Conservation (phyloP, 2,329 filamentous ascomycete genomes). For the Phoma herbarum region DNA sequence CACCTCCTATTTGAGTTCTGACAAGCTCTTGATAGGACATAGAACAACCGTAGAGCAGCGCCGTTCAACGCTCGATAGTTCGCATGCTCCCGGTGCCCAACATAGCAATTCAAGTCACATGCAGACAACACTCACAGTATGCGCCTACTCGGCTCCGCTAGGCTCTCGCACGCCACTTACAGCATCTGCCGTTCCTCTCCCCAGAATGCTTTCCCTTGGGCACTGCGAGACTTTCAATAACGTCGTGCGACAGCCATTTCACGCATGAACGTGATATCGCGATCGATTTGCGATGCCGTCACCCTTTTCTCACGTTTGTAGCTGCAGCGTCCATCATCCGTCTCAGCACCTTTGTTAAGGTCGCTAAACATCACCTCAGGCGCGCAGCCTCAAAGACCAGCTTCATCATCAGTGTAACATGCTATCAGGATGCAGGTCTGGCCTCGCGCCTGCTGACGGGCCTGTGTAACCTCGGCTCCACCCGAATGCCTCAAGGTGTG, state of each 20-base stretch:
- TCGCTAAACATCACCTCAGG: background rate
- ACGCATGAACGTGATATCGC: background rate
- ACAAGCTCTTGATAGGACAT: slow-evolving; percentile 3
- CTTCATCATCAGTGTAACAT: slow-evolving; percentile 17
- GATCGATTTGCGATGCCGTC: slow-evolving; percentile 1
- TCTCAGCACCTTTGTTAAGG: slow-evolving; percentile 4
- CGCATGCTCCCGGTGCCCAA: background rate
- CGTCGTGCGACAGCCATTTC: background rate
- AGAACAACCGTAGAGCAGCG: background rate
- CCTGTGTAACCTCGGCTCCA: slow-evolving; percentile 15
- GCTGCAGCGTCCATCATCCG: slow-evolving; percentile 11
- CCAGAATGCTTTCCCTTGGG: background rate
- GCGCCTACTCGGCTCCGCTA: background rate
- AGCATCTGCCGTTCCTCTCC: background rate
- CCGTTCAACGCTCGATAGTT: background rate
- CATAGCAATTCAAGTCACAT: background rate
- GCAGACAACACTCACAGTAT: background rate
- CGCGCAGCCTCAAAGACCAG: slow-evolving; percentile 1
- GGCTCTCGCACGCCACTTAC: background rate
- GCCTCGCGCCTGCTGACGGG: slow-evolving; percentile 1
- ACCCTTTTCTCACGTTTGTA: background rate
- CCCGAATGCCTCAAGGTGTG: background rate
- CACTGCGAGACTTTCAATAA: slow-evolving; percentile 7
- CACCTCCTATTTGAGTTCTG: background rate
- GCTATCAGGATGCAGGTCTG: background rate